Evolutionary conservation across 805 yeast species (phyloP), one percentile per base, ranked within the genome.

Genomic region (Kazachstania kunashirensis): DNA sequence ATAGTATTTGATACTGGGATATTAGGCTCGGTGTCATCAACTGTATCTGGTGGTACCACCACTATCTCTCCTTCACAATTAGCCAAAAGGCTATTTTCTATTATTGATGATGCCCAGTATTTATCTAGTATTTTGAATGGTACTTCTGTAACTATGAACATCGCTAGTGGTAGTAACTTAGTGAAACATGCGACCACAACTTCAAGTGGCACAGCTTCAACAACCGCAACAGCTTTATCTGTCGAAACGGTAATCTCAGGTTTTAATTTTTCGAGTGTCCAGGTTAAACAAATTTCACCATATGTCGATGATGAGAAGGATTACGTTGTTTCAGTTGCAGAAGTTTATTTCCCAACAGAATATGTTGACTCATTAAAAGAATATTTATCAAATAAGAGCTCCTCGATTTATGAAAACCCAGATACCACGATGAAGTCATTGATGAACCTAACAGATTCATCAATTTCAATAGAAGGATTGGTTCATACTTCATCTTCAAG

Each of bases 241-340:
- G 18, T 17, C 11, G n/a, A n/a, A n/a, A n/a, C n/a, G n/a, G n/a
- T n/a, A n/a, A n/a, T n/a, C n/a, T n/a, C n/a, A n/a, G n/a, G n/a
- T n/a, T n/a, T n/a, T n/a, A n/a, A n/a, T n/a, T n/a, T n/a, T n/a
- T n/a, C n/a, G n/a, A n/a, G n/a, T n/a, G n/a, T 41, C 5, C 35
- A 34, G 21, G 41, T 41, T 7, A 41, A 41, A 29, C 41, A 37
- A 24, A 34, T 41, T 8, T 29, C 33, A 3, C 44, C 44, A 13
- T 41, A 24, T 10, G 25, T 37, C 2, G 28, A 21, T 6, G 38
- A 65, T 1, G 61, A 60, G 11, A 67, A 66, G 34, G 66, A 65
- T 33, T 89, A 84, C 58, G 71, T 85, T 42, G 84, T 84, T 38
- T 82, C 96, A 0, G 83, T 88, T 42, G 97, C 96, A 6, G 81